A percentile compares a stretch with the other conserved stretches of the same genome.
Conservation (phyloP, 106 monocot genomes). For the Platanthera guangdongensis region DNA sequence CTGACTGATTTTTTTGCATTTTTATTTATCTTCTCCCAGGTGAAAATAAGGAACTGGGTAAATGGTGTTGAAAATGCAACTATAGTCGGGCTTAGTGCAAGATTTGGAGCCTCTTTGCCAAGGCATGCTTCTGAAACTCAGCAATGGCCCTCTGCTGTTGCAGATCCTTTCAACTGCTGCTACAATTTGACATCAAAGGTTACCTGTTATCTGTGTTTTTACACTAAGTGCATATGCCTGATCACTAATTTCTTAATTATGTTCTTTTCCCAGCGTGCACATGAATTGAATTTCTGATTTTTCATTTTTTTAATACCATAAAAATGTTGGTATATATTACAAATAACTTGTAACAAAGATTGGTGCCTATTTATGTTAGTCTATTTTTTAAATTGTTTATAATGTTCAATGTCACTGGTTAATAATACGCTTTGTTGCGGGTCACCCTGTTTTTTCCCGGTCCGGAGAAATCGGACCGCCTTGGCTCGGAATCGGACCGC, state of each 20-base stretch:
- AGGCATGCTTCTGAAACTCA: constrained; percentile 41
- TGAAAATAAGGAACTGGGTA: constrained; percentile 81
- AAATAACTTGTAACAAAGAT: not conserved
- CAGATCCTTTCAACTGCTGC: constrained; percentile 82
- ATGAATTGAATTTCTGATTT: not conserved
- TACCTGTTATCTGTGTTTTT: not conserved
- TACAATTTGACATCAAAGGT: constrained; percentile 64
- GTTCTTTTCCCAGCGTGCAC: not conserved
- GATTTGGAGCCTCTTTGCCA: constrained; percentile 73
- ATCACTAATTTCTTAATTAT: not conserved
- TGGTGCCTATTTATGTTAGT: not conserved
- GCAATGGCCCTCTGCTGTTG: constrained; percentile 45
- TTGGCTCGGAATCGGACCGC: too few species aligned
- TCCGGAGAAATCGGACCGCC: too few species aligned
- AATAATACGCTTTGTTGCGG: not conserved
- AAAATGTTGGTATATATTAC: not conserved
- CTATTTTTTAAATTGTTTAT: not conserved
- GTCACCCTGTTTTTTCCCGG: too few species aligned
- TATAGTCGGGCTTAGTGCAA: constrained; percentile 76
- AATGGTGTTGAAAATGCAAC: constrained; percentile 50
- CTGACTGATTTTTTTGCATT: not conserved
- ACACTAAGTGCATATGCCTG: not conserved
- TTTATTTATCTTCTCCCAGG: constrained; percentile 29
- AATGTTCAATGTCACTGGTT: not conserved
- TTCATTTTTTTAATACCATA: not conserved